A percentile compares a stretch with the other conserved stretches of the same genome.
phyloP scores from a whole-genome alignment of 1,139 yeast genomes.

The Pichia sp. region DNA sequence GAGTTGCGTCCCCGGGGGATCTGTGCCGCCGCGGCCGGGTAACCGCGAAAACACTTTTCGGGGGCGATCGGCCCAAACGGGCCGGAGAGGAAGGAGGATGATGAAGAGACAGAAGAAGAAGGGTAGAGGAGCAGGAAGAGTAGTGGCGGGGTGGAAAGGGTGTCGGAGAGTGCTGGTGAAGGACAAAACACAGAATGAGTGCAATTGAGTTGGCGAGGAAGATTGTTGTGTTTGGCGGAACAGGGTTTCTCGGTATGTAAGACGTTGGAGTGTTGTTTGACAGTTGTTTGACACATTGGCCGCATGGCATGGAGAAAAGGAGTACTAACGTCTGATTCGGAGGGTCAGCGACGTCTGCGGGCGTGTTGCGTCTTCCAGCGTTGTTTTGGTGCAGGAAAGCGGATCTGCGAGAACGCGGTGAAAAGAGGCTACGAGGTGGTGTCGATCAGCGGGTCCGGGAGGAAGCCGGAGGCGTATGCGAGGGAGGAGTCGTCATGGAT shows the following conservation, averaged over 20 bases:
- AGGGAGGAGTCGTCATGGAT: constrained; percentile 45
- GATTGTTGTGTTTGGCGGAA: constrained; percentile 80
- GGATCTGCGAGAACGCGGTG: constrained; percentile 68
- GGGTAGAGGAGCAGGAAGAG: neutral
- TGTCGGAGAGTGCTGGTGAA: too few species aligned
- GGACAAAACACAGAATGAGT: neutral
- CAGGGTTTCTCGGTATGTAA: constrained; percentile 63
- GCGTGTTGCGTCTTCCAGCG: too few species aligned
- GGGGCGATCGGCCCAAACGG: neutral
- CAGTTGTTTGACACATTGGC: neutral
- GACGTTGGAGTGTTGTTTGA: too few species aligned
- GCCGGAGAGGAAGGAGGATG: neutral
- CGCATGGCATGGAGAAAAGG: neutral
- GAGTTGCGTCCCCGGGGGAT: neutral
- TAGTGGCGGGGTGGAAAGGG: neutral
- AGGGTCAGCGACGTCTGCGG: too few species aligned
- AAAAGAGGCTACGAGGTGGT: constrained; percentile 59
- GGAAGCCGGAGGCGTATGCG: constrained; percentile 40
- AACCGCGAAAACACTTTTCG: neutral
- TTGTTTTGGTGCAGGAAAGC: constrained; percentile 43
- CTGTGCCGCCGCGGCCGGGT: neutral
- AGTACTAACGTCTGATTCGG: too few species aligned
- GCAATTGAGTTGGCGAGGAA: constrained; percentile 15
- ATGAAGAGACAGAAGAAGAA: neutral
- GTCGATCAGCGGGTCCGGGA: constrained; percentile 54